Percentiles rank a stretch among this genome's conserved stretches.
Evolutionary conservation across 345 rosid genomes (phyloP).

Genomic region (Brassica napus): DNA sequence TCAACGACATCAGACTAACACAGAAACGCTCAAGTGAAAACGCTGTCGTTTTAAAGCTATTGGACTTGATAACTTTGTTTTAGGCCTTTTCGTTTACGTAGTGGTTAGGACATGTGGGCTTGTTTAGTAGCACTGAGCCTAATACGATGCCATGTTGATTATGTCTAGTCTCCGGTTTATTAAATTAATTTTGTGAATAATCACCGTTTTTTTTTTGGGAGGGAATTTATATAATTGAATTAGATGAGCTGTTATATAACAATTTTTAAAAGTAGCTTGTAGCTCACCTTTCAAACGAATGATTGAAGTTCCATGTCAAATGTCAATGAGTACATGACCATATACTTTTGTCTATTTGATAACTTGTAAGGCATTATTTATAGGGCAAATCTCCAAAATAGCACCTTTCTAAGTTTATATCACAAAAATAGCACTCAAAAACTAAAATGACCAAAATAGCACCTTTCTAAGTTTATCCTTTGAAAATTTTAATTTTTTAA

Average conservation of each 20-base stretch:
- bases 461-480: too few species aligned
- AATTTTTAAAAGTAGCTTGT: constrained; percentile 15
- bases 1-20: constrained; percentile 3
- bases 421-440: too few species aligned
- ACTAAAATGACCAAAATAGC: too few species aligned
- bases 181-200: neutral
- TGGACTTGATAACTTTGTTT: neutral
- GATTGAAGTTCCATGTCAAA: constrained; percentile 6
- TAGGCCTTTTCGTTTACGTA: neutral
- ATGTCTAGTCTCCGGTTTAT: neutral
- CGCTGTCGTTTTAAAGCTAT: neutral
- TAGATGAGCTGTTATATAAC: constrained; percentile 35
- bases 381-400: too few species aligned
- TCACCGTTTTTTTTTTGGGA: neutral
- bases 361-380: neutral
- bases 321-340: neutral
- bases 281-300: constrained; percentile 13
- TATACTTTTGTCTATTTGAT: neutral
- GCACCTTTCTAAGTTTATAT: too few species aligned
- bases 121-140: neutral
- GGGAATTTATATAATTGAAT: neutral
- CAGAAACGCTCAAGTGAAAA: neutral
- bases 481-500: too few species aligned
- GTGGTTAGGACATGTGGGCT: neutral
- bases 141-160: neutral